Evolutionary conservation across 2,329 filamentous ascomycete genomes (phyloP).

Genomic region (Pezicula neosporulosa): DNA sequence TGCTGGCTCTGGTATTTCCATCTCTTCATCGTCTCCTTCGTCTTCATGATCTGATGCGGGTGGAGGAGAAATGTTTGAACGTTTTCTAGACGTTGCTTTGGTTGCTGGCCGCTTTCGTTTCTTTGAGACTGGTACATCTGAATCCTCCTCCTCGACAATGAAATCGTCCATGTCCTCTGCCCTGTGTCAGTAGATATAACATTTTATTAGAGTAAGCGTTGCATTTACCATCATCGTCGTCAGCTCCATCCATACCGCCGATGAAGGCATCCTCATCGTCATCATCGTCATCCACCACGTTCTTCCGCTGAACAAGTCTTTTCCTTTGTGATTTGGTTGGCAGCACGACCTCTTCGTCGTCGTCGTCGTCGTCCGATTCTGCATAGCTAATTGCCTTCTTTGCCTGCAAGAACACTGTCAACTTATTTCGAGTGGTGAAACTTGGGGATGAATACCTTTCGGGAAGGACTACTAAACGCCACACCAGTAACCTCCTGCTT

Average conservation of each 20-base stretch:
- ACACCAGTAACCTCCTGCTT: slow-evolving; percentile 40
- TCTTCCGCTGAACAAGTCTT: slow-evolving; percentile 50
- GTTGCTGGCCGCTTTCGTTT: slow-evolving; percentile 63
- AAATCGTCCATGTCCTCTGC: slow-evolving; percentile 79
- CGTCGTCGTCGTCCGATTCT: slow-evolving; percentile 79
- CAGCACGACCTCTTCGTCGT: slow-evolving; percentile 59
- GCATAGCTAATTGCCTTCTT: slow-evolving; percentile 75
- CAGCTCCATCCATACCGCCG: slow-evolving; percentile 53
- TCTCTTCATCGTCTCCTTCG: slow-evolving; percentile 49
- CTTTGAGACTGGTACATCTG: slow-evolving; percentile 64
- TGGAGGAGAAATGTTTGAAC: slow-evolving; percentile 52
- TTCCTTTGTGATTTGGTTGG: slow-evolving; percentile 31
- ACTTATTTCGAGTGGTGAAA: background rate
- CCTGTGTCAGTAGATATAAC: slow-evolving; percentile 9
- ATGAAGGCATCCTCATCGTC: slow-evolving; percentile 69
- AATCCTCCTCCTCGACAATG: slow-evolving; percentile 78
- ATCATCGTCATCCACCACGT: slow-evolving; percentile 61
- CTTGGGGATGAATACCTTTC: slow-evolving; percentile 58
- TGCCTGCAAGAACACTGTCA: slow-evolving; percentile 33
- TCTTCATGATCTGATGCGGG: slow-evolving; percentile 35
- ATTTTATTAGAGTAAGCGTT: background rate
- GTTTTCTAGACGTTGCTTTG: slow-evolving; percentile 57
- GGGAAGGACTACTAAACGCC: slow-evolving; percentile 67
- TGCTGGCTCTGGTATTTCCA: slow-evolving; percentile 58
- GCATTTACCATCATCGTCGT: slow-evolving; percentile 53